Base-by-base conservation (phyloP, 805 yeast genomes). In the Starmerella kuoi region DNA sequence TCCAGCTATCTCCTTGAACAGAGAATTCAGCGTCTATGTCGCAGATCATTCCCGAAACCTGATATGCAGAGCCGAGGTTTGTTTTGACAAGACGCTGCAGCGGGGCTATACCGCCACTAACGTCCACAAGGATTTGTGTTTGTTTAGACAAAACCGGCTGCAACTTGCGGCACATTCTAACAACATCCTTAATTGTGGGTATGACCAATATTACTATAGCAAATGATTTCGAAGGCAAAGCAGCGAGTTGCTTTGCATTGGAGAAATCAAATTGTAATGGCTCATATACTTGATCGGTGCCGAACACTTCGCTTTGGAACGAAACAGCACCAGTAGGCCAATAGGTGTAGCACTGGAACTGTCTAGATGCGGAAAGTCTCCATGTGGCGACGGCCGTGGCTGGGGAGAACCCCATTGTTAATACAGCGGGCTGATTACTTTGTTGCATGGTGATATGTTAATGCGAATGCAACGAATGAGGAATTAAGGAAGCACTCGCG, bases 321-420 rank as follows among this genome's bases (percentile, higher is more conserved):
- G 28, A 25, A n/a, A 54, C 43, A 12, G 40, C 23, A 35, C 49
- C 45, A 14, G 48, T 40, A 14, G 58, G 58, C 58, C 58, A 54
- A 41, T 54, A 52, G 11, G 58, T 53, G 40, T 43, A 43, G 15
- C 48, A 45, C 20, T 51, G 43, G 40, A 45, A 47, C 35, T 32
- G 34, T 18, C 35, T 36, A n/a, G 53, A 44, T 24, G 19, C 33
- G 14, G 51, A 45, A 18, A 54, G 47, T 19, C 54, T 47, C 55
- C 55, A 54, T 20, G 57, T 47, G 9, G 50, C 46, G 18, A 50
- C 47, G n/a, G 58, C 56, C 11, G 56, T 46, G 4, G 55, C 46
- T 28, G 58, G 55, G 35, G 49, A 44, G 42, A 54, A 47, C 15
- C 58, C 58, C 46, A 53, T 53, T n/a, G 54, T 43, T 17, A 54